Conservation (phyloP, 1,284 basidiomycete species). For the Tranzscheliella williamsii region DNA sequence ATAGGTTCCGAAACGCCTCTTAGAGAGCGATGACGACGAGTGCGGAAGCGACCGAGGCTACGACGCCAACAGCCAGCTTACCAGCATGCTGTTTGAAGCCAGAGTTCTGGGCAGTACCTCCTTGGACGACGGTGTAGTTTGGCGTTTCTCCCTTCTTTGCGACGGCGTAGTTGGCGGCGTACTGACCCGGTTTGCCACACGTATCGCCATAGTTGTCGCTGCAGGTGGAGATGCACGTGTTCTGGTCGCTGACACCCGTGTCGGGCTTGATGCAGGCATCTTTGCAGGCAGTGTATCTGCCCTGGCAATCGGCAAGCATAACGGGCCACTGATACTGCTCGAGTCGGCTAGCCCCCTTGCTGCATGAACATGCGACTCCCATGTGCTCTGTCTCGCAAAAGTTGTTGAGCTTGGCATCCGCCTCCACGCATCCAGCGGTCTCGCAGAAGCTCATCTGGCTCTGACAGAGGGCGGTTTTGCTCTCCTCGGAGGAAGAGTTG, state of each 20-base stretch:
- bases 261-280: conserved; percentile 43
- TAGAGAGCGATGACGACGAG: conserved; percentile 5
- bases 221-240: conserved; percentile 40
- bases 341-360: conserved; percentile 40
- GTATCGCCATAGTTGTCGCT: conserved; percentile 40
- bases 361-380: conserved; percentile 48
- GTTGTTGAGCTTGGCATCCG: conserved; percentile 40
- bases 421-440: conserved; percentile 46
- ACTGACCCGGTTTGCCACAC: conserved; percentile 51
- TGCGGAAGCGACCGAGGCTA: conserved; percentile 6
- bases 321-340: conserved; percentile 58
- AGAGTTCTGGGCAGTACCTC: conserved; percentile 32
- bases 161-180: conserved; percentile 53
- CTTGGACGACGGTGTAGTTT: conserved; percentile 41
- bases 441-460: conserved; percentile 51
- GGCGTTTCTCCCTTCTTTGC: conserved; percentile 42
- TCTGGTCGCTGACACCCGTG: conserved; percentile 32
- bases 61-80: conserved; percentile 2
- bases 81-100: conserved; percentile 1
- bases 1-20: background rate
- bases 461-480: conserved; percentile 38
- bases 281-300: conserved; percentile 42
- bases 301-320: conserved; percentile 51
- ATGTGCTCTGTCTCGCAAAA: conserved; percentile 54
- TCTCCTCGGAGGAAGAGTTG: conserved; percentile 11